A percentile compares a stretch with the other conserved stretches of the same genome.
Evolutionary conservation across 148 eudicot genomes (phyloP).

Genomic region (Limonium bicolor): DNA sequence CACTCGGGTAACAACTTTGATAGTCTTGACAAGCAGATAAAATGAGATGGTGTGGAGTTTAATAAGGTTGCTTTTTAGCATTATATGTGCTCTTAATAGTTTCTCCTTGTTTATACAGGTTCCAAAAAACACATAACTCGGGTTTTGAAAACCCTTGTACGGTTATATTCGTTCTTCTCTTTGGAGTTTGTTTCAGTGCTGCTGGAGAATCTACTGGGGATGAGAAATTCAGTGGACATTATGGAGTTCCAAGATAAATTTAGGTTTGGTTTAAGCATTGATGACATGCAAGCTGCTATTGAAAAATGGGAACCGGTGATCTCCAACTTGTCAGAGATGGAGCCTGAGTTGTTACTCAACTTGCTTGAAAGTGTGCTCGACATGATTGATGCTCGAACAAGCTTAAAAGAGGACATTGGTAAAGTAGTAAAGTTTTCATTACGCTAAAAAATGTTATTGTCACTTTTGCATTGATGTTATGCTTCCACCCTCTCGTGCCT

Average conservation of each 20-base stretch:
- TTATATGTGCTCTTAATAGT: no score
- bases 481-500: background rate
- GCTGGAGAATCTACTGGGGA: slow-evolving; percentile 46
- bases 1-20: no score
- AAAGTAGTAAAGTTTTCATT: slow-evolving; percentile 5
- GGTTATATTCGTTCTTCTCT: slow-evolving; percentile 58
- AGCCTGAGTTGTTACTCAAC: slow-evolving; percentile 51
- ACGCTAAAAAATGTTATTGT: background rate
- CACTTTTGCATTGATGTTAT: background rate
- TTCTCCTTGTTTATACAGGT: no score
- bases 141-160: slow-evolving; percentile 31
- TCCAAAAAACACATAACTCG: slow-evolving; percentile 39
- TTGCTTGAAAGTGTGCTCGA: slow-evolving; percentile 50
- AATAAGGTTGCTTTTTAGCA: no score
- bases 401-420: slow-evolving; percentile 35
- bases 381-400: slow-evolving; percentile 39
- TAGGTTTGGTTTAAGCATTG: slow-evolving; percentile 15
- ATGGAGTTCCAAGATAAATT: slow-evolving; percentile 16
- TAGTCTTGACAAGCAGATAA: no score
- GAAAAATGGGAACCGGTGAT: slow-evolving; percentile 76
- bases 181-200: slow-evolving; percentile 45
- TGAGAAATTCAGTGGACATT: slow-evolving; percentile 25
- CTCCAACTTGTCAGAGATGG: slow-evolving; percentile 45
- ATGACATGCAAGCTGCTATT: slow-evolving; percentile 24
- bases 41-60: no score